These are phyloP conservation scores for Hippophae gyantsensis DNA, from an alignment of 306 rosid species.

Conservation along the genomic window DNA sequence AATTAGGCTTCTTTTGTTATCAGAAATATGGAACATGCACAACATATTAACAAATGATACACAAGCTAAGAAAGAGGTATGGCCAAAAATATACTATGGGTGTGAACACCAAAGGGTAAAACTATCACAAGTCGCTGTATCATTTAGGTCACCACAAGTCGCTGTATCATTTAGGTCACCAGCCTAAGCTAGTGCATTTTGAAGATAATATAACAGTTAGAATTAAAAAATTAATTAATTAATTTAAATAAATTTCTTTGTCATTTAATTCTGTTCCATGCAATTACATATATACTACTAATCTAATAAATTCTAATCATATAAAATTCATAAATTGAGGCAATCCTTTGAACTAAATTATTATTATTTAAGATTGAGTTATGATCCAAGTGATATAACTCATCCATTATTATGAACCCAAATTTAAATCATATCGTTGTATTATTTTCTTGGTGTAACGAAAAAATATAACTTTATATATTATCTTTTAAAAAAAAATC, in stretches of 20 bases:
- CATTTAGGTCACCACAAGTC: constrained; percentile 42
- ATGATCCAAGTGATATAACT: too few species aligned
- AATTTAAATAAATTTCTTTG: constrained; percentile 1
- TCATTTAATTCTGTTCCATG: constrained; percentile 26
- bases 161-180: constrained; percentile 48
- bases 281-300: constrained; percentile 20
- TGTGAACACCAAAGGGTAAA: constrained; percentile 5
- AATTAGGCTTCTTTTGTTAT: too few species aligned
- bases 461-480: too few species aligned
- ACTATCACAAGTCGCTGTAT: constrained; percentile 7
- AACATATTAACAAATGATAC: too few species aligned
- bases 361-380: too few species aligned
- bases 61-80: too few species aligned
- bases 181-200: constrained; percentile 31
- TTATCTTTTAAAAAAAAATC: neutral
- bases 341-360: too few species aligned
- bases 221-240: neutral
- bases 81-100: neutral
- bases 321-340: constrained; percentile 17
- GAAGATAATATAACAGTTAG: constrained; percentile 6
- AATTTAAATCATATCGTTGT: too few species aligned
- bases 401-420: too few species aligned
- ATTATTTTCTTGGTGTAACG: too few species aligned
- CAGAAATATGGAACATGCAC: too few species aligned
- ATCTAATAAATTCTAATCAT: constrained; percentile 23